Base-by-base conservation (phyloP, 345 rosid genomes). In the Eucalyptus urophylla region DNA sequence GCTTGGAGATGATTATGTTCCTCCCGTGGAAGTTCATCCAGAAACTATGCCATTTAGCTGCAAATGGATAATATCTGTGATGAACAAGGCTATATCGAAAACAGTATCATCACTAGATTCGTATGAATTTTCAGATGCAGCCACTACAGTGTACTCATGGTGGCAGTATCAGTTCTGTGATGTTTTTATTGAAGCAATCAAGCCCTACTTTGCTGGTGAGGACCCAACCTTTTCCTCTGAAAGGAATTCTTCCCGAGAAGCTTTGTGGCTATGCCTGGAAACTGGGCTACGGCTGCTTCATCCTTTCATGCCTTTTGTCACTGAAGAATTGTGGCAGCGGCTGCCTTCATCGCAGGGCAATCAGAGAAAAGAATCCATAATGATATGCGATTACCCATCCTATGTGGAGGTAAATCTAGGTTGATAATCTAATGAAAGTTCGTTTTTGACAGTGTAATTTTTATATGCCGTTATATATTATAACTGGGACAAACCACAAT, bases 141-240 rank as follows among this genome's bases (percentile, higher is more conserved):
- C 99, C 86, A 95, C 95, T 87, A 87, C 94, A 15, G 94, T 96
- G 58, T 97, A 97, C 90, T 96, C 97, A 17, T 98, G 99, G 99
- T 98, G 98, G 99, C 99, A 96, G 56, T 97, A 98, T 88, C 96
- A 97, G 91, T 98, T 98, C 88, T 98, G 99, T 88, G 98, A 98
- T 92, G 96, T 96, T 89, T 98, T 94, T 90, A 97, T 98, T 88
- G 99, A 98, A 93, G 96, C 95, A 86, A 95, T 94, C 93, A 97
- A 97, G 89, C 99, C 98, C 58, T 96, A 97, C 90, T 98, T 98
- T 90, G 40, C 93, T 89, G 94, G 95, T 51, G 95, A 94, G 90
- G 91, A 92, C 89, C 90, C 93, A 17, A 45, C 89, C 37, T 97
- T 93, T 93, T 91, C 95, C 85, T 92, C 95, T 67, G 97, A 96